Base-by-base conservation (phyloP, 2,329 filamentous ascomycete species). In the Pestalotiopsis sp. region DNA sequence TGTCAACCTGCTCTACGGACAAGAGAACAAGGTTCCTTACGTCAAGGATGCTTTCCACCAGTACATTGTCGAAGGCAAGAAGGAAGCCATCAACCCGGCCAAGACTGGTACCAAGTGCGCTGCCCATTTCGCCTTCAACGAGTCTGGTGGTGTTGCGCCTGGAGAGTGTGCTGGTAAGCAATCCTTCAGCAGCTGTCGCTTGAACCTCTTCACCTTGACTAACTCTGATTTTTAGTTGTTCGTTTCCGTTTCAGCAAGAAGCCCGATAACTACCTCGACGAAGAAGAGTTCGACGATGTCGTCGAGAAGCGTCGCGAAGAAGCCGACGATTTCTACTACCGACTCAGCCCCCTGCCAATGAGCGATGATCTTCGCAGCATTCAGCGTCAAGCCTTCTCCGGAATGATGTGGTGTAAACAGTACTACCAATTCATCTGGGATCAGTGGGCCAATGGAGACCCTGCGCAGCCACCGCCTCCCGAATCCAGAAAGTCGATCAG, bases 321-420 rank as follows among this genome's bases (percentile, higher is more conserved):
- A 76, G 95, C 95, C 6, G 95, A 98, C 78, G 95, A 98, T 70
- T 98, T 98, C 79, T 98, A 97, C 84, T 96, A 92, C 82, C 90
- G 93, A 69, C 92, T 98, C 79, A 98, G 94, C 80, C 95, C 95
- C 3, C 86, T 98, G 52, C 95, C 95, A 2, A 97, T 98, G 92
- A 88, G 93, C 0, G 95, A 98, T 63, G 95, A 98, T 77, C 86
- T 98, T 69, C 91, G 95, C 73, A 98, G 97, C 80, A 96, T 98
- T 74, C 96, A 98, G 81, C 90, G 95, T 73, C 95, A 98, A 79
- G 96, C 95, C 3, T 92, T 98, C 73, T 91, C 95, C 0, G 95
- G 96, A 66, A 98, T 98, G 95, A 92, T 98, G 87, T 98, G 95
- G 95, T 97, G 92, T 71, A 98, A 98, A 80, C 95, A 98, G 79